Evolutionary conservation across 805 yeast species (phyloP).

Genomic region (Metschnikowia similis): DNA sequence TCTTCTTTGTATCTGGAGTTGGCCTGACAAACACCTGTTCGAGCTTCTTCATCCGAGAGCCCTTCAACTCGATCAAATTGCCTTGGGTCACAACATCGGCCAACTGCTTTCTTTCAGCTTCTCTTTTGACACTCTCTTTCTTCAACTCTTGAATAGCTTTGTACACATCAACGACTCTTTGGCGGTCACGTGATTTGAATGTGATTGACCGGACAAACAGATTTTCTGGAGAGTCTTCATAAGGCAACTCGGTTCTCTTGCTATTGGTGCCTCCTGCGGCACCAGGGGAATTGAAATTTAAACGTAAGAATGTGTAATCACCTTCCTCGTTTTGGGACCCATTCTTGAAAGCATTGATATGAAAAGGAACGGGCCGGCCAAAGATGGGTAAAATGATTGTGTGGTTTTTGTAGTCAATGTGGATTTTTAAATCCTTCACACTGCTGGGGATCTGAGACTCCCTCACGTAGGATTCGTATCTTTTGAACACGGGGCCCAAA

Average conservation of each 20-base stretch:
- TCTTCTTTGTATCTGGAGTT: constrained; percentile 94
- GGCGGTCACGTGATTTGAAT: constrained; percentile 83
- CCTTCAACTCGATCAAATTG: constrained; percentile 72
- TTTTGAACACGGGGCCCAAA: constrained; percentile 71
- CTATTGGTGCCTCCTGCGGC: constrained; percentile 58
- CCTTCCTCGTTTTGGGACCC: constrained; percentile 97
- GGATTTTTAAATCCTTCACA: constrained; percentile 79
- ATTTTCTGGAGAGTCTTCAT: constrained; percentile 82
- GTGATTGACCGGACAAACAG: constrained; percentile 85
- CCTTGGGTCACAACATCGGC: constrained; percentile 96
- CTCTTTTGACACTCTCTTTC: constrained; percentile 86
- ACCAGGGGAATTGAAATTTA: constrained; percentile 93
- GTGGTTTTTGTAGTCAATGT: constrained; percentile 83
- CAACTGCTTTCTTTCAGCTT: constrained; percentile 82
- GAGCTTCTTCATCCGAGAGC: constrained; percentile 79
- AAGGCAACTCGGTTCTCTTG: constrained; percentile 78
- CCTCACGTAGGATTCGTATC: constrained; percentile 89
- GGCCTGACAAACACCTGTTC: constrained; percentile 92
- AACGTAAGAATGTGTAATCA: constrained; percentile 82
- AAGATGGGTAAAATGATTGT: constrained; percentile 86
- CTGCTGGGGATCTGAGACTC: constrained; percentile 86
- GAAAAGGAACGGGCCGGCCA: constrained; percentile 98
- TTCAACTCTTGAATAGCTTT: constrained; percentile 88
- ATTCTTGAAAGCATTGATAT: constrained; percentile 87
- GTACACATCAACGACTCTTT: constrained; percentile 84